Evolutionary conservation across 2,329 filamentous ascomycete species (phyloP).

Genomic region (Diaporthe amygdali): DNA sequence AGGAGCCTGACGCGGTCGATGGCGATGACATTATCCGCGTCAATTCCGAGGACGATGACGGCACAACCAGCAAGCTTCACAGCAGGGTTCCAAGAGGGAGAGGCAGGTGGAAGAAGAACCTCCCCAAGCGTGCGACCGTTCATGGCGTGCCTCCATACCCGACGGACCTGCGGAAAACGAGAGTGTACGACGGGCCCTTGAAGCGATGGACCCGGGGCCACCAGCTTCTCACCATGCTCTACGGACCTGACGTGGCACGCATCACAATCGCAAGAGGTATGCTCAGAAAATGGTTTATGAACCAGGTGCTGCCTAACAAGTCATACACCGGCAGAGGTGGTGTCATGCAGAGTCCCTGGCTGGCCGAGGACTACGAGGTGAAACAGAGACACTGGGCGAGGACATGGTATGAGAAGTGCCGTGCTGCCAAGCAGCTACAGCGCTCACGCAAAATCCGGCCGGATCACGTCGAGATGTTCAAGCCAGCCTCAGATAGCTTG

Average conservation of each 20-base stretch:
- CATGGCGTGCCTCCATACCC: conserved; percentile 41
- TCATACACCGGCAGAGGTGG: conserved; percentile 32
- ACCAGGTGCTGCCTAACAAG: conserved; percentile 46
- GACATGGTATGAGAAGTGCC: conserved; percentile 33
- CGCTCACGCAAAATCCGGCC: conserved; percentile 20
- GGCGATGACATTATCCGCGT: not conserved
- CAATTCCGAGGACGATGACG: conserved; percentile 1
- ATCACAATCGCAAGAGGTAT: conserved; percentile 43
- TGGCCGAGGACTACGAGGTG: conserved; percentile 40
- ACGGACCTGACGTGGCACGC: conserved; percentile 43
- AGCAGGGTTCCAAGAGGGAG: not conserved
- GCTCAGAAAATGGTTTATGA: conserved; percentile 47
- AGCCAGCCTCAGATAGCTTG: conserved; percentile 28
- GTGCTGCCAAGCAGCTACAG: conserved; percentile 26
- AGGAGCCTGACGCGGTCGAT: not conserved
- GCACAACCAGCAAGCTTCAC: not conserved
- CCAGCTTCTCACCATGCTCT: conserved; percentile 46
- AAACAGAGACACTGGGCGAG: conserved; percentile 38
- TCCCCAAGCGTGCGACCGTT: conserved; percentile 11
- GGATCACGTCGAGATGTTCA: conserved; percentile 24
- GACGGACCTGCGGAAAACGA: conserved; percentile 35
- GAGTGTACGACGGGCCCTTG: conserved; percentile 44
- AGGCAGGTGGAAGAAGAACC: conserved; percentile 17
- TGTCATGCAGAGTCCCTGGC: conserved; percentile 45
- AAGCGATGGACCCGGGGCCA: conserved; percentile 40